Conservation (phyloP, 345 rosid species). For the Syzygium oleosum region DNA sequence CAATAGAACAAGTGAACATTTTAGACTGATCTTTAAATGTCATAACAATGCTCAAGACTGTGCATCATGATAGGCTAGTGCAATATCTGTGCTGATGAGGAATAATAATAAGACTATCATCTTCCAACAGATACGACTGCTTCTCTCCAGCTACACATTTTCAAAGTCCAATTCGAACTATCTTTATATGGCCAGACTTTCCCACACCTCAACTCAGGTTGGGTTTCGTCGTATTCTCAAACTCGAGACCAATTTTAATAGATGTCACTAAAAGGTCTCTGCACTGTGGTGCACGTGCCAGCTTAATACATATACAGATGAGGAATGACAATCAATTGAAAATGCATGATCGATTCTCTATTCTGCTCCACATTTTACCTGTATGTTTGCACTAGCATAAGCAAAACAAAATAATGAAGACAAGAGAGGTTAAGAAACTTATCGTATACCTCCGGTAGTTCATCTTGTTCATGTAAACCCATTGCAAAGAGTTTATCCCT, state of each 20-base stretch:
- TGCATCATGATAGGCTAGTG: not conserved
- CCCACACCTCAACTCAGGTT: rapidly evolving
- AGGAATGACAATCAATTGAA: not conserved
- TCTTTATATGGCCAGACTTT: not conserved
- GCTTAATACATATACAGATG: not conserved
- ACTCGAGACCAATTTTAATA: not conserved
- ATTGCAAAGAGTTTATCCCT: not conserved
- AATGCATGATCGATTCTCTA: not conserved
- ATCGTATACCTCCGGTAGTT: not conserved
- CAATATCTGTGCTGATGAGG: not conserved
- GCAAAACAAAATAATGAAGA: no score
- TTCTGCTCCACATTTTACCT: not conserved
- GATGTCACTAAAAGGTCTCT: not conserved
- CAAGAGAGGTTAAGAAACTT: no score
- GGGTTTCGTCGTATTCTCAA: not conserved
- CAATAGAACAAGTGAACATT: no score
- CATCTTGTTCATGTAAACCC: not conserved
- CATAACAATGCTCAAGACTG: not conserved
- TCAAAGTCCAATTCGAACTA: not conserved
- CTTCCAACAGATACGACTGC: not conserved
- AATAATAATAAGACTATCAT: no score
- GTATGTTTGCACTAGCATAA: no score
- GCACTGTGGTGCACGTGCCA: not conserved
- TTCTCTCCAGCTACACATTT: not conserved
- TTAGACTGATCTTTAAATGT: not conserved